phyloP scores from a whole-genome alignment of 345 rosid species.

The Cardiospermum halicacabum region DNA sequence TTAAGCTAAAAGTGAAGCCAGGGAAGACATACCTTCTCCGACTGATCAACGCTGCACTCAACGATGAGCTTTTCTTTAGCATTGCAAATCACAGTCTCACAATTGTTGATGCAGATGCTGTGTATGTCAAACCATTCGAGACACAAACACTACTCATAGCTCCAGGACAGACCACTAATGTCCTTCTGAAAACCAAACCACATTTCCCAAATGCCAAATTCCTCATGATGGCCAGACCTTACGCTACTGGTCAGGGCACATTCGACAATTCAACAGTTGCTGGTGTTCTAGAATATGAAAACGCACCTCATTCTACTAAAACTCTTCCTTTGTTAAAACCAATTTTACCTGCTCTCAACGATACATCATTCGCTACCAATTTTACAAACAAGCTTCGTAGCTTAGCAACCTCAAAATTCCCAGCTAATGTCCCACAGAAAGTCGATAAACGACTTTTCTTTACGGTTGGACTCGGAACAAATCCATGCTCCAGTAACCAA shows the following conservation, averaged over 20 bases:
- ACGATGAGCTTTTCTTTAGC: constrained; percentile 53
- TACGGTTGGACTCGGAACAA: constrained; percentile 63
- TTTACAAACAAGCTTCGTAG: constrained; percentile 48
- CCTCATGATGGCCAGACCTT: constrained; percentile 58
- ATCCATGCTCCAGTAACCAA: constrained; percentile 48
- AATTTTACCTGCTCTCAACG: constrained; percentile 49
- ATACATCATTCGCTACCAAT: constrained; percentile 50
- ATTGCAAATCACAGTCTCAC: constrained; percentile 46
- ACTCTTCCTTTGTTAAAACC: constrained; percentile 47
- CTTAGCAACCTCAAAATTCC: constrained; percentile 38
- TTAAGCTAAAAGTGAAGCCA: constrained; percentile 41
- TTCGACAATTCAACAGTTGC: constrained; percentile 55
- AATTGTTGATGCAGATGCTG: constrained; percentile 40
- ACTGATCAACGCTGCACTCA: constrained; percentile 47
- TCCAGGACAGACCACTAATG: constrained; percentile 46
- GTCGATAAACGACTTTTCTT: constrained; percentile 54
- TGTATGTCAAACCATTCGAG: constrained; percentile 41
- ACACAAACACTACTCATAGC: constrained; percentile 35
- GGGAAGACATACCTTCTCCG: constrained; percentile 44
- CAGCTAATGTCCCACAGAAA: constrained; percentile 60
- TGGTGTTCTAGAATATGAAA: constrained; percentile 35
- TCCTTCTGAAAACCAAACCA: constrained; percentile 37
- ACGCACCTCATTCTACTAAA: constrained; percentile 29
- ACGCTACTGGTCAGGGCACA: constrained; percentile 60
- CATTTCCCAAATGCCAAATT: constrained; percentile 42